A percentile compares a stretch with the other conserved stretches of the same genome.
Conservation (phyloP, 495 filamentous ascomycete species). For the Aspergillus steynii region DNA sequence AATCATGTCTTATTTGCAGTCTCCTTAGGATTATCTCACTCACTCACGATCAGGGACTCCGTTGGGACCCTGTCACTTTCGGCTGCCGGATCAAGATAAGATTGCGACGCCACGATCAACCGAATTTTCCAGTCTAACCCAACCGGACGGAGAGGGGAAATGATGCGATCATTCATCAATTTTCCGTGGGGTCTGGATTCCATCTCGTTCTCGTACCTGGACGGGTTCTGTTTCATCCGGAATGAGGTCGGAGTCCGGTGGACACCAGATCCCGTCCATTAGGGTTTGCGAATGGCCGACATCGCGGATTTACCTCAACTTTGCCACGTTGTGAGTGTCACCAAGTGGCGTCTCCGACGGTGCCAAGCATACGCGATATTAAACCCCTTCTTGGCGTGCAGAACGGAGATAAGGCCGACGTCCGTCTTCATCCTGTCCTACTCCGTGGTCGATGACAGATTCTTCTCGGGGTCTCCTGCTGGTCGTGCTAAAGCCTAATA, state of each 20-base stretch:
- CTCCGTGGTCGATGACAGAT: too few relatives aligned
- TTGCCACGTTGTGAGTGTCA: not conserved
- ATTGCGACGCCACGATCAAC: not conserved
- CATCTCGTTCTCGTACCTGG: not conserved
- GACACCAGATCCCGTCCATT: not conserved
- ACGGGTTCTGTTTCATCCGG: not conserved
- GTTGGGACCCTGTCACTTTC: not conserved
- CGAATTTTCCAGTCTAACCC: not conserved
- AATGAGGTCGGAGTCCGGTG: constrained; percentile 6
- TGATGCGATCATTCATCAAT: not conserved
- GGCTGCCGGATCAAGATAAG: not conserved
- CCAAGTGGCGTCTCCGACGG: not conserved
- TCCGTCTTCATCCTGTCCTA: not conserved
- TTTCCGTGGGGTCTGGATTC: not conserved
- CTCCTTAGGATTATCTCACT: too few relatives aligned
- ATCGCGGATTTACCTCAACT: not conserved
- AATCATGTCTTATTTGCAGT: not conserved
- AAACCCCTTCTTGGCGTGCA: not conserved
- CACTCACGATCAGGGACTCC: too few relatives aligned
- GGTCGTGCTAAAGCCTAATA: not conserved
- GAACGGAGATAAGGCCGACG: not conserved
- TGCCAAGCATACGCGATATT: not conserved
- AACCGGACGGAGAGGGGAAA: not conserved
- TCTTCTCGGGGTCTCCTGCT: too few relatives aligned
- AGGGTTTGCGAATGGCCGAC: not conserved